A percentile compares a stretch with the other conserved stretches of the same genome.
Conservation (phyloP, 352 stramenopile genomes). For the Phytophthora cryptogea region DNA sequence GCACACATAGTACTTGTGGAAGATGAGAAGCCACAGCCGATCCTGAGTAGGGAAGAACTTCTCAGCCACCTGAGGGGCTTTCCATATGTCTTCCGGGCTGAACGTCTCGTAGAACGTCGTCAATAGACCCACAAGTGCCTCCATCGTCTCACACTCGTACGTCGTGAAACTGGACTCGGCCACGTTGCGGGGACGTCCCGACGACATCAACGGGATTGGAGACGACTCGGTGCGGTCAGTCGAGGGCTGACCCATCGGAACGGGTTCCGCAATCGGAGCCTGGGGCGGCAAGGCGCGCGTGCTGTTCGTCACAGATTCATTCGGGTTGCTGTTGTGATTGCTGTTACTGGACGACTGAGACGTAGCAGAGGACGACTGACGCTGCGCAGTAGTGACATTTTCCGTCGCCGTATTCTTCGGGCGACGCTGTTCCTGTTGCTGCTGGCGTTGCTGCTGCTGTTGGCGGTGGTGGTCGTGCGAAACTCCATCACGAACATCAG, state of each 20-base stretch:
- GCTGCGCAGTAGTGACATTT: slow-evolving; percentile 9
- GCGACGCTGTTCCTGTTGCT: slow-evolving; percentile 18
- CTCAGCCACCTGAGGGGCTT: slow-evolving; percentile 74
- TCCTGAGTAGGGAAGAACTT: slow-evolving; percentile 84
- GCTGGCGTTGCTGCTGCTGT: slow-evolving; percentile 18
- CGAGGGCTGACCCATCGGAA: slow-evolving; percentile 23
- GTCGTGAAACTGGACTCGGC: slow-evolving; percentile 78
- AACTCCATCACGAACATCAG: slow-evolving; percentile 81
- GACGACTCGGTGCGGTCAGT: slow-evolving; percentile 32
- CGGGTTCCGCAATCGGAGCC: slow-evolving; percentile 7
- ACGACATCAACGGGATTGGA: slow-evolving; percentile 35
- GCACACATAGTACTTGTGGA: slow-evolving; percentile 87
- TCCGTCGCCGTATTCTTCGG: slow-evolving; percentile 27
- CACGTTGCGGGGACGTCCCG: slow-evolving; percentile 62
- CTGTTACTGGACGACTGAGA: slow-evolving; percentile 43
- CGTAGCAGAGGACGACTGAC: slow-evolving; percentile 43
- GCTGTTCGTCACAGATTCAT: slow-evolving; percentile 28
- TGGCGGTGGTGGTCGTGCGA: slow-evolving; percentile 46
- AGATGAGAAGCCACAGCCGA: slow-evolving; percentile 81
- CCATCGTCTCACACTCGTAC: slow-evolving; percentile 79
- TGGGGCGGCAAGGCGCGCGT: slow-evolving; percentile 16
- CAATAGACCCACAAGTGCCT: slow-evolving; percentile 67
- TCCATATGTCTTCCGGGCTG: slow-evolving; percentile 82
- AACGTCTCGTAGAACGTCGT: slow-evolving; percentile 78
- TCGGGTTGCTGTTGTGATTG: slow-evolving; percentile 29